A percentile compares a stretch with the other conserved stretches of the same genome.
Evolutionary conservation across 2,329 filamentous ascomycete genomes (phyloP).

Genomic region (Aschersonia sp.): DNA sequence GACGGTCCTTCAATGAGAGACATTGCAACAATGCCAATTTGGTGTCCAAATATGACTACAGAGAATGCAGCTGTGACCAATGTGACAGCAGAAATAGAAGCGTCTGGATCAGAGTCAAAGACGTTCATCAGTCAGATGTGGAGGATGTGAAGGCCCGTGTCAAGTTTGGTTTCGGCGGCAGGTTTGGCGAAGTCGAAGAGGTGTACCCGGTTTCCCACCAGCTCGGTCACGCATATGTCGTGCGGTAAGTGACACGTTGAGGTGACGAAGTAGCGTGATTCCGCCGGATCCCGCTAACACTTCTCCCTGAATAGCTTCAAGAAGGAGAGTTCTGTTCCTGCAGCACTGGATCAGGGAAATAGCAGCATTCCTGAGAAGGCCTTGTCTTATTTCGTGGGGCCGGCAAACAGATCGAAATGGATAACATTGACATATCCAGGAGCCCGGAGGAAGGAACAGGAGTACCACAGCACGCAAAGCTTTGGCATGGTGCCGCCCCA

Average conservation of each 20-base stretch:
- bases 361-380: constrained; percentile 12
- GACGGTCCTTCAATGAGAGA: background rate
- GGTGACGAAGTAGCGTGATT: background rate
- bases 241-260: constrained; percentile 10
- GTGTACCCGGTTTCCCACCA: constrained; percentile 6
- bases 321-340: constrained; percentile 11
- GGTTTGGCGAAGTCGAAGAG: constrained; percentile 17
- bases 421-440: constrained; percentile 2
- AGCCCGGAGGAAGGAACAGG: constrained; percentile 1
- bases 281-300: background rate
- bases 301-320: constrained; percentile 10
- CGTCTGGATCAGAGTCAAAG: constrained; percentile 12
- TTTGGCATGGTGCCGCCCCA: background rate
- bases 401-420: constrained; percentile 19
- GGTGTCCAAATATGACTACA: constrained; percentile 9
- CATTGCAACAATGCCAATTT: constrained; percentile 8
- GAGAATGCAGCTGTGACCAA: constrained; percentile 13
- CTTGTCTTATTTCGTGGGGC: constrained; percentile 12
- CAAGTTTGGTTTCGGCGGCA: constrained; percentile 12
- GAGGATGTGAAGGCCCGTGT: constrained; percentile 14
- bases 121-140: background rate
- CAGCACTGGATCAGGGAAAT: constrained; percentile 10
- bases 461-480: background rate
- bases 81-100: constrained; percentile 17
- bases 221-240: constrained; percentile 10